phyloP scores from a whole-genome alignment of 305 asterid species.

The Coffea humblotiana region DNA sequence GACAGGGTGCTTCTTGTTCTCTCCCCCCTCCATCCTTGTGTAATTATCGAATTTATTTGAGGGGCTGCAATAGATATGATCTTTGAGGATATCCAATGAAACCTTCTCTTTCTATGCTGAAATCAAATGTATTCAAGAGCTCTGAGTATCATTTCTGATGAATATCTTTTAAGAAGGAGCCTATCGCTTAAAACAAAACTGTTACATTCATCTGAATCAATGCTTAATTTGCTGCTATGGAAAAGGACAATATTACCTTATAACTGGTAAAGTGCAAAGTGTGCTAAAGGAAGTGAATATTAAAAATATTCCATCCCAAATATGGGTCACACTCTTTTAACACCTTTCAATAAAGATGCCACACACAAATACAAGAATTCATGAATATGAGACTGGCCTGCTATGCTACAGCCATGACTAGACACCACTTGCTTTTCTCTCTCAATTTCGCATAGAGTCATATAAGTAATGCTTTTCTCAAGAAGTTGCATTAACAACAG shows the following conservation, averaged over 20 bases:
- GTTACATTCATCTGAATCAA: constrained; percentile 15
- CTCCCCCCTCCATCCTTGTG: not conserved
- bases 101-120: not conserved
- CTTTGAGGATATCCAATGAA: constrained; percentile 6
- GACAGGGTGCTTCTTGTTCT: not conserved
- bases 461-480: constrained; percentile 4
- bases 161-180: constrained; percentile 4
- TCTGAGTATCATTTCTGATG: constrained; percentile 9
- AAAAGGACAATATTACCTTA: constrained; percentile 2
- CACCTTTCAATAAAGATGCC: constrained; percentile 24
- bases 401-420: constrained; percentile 23
- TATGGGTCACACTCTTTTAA: constrained; percentile 15
- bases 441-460: not conserved
- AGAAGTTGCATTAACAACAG: constrained; percentile 1
- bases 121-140: not conserved
- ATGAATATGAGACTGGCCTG: constrained; percentile 17
- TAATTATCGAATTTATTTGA: constrained; percentile 15
- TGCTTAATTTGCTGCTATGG: not conserved
- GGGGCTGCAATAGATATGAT: constrained; percentile 22
- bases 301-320: constrained; percentile 13
- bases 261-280: constrained; percentile 12
- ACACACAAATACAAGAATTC: constrained; percentile 7
- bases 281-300: not conserved
- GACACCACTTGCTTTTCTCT: constrained; percentile 20
- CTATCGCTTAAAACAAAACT: not conserved